Evolutionary conservation across 1,284 basidiomycete species (phyloP).

Genomic region (Xerocomus nothofagi): DNA sequence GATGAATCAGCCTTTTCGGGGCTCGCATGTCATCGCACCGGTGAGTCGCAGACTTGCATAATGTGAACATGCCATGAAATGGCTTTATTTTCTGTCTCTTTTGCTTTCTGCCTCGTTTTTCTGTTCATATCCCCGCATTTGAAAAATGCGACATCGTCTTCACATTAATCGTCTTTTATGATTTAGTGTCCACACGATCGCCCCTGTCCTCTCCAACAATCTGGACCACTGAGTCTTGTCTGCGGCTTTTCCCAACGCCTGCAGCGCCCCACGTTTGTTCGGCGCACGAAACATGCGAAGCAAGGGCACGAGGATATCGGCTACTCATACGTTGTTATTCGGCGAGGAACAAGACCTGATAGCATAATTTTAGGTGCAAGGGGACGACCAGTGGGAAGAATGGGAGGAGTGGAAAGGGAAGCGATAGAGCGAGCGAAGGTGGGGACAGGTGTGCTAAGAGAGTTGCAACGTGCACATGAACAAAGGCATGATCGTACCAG

Average conservation of each 20-base stretch:
- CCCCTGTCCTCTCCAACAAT: slow-evolving; percentile 72
- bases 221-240: slow-evolving; percentile 49
- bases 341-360: slow-evolving; percentile 70
- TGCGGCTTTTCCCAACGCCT: slow-evolving; percentile 89
- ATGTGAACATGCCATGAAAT: slow-evolving; percentile 4
- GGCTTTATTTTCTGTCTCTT: neutral
- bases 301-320: slow-evolving; percentile 82
- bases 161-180: slow-evolving; percentile 12
- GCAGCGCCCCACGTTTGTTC: slow-evolving; percentile 82
- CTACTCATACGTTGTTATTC: slow-evolving; percentile 91
- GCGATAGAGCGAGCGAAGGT: slow-evolving; percentile 29
- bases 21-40: slow-evolving; percentile 82
- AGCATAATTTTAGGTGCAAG: slow-evolving; percentile 30
- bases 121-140: slow-evolving; percentile 18
- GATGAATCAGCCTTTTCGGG: slow-evolving; percentile 41
- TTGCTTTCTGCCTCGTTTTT: slow-evolving; percentile 10
- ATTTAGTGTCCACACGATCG: slow-evolving; percentile 89
- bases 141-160: slow-evolving; percentile 14
- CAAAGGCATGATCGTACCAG: slow-evolving; percentile 17
- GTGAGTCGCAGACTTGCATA: slow-evolving; percentile 44
- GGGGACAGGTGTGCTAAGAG: slow-evolving; percentile 26
- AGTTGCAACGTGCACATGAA: slow-evolving; percentile 25
- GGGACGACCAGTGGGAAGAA: slow-evolving; percentile 49
- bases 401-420: slow-evolving; percentile 60
- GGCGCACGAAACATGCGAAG: slow-evolving; percentile 83